Conservation (phyloP, 345 rosid genomes). For the Aurinia saxatilis region DNA sequence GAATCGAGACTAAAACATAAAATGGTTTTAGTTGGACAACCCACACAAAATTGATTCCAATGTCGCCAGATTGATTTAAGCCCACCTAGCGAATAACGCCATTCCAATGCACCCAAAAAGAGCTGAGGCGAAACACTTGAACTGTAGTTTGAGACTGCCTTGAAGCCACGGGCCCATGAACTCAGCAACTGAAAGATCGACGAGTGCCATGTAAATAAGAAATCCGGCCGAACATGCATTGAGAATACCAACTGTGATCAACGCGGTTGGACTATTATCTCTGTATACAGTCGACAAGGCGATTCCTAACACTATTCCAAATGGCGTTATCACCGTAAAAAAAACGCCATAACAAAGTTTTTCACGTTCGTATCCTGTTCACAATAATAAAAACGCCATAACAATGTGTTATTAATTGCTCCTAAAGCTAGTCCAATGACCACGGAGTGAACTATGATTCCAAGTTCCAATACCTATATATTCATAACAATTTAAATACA, state of each 20-base stretch:
- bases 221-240: conserved; percentile 71
- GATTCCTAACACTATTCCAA: conserved; percentile 59
- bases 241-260: conserved; percentile 57
- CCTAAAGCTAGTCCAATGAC: conserved; percentile 70
- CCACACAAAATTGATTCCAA: neutral
- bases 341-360: conserved; percentile 52
- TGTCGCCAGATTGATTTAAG: conserved; percentile 21
- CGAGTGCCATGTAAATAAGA: conserved; percentile 74
- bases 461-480: conserved; percentile 53
- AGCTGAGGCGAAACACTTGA: conserved; percentile 43
- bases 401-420: conserved; percentile 52
- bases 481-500: no score
- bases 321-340: conserved; percentile 66
- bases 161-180: conserved; percentile 75
- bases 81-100: conserved; percentile 78
- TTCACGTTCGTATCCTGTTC: conserved; percentile 35
- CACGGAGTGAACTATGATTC: conserved; percentile 68
- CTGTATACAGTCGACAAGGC: conserved; percentile 45
- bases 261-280: conserved; percentile 51
- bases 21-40: conserved; percentile 8
- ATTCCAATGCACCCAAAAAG: conserved; percentile 65
- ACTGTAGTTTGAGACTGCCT: conserved; percentile 56
- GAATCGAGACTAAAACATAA: conserved; percentile 15
- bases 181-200: conserved; percentile 58
- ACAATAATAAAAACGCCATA: conserved; percentile 46